A percentile compares a stretch with the other conserved stretches of the same genome.
Conservation (phyloP, 192 early-diverging fungal genomes). For the Dissophora ornata region DNA sequence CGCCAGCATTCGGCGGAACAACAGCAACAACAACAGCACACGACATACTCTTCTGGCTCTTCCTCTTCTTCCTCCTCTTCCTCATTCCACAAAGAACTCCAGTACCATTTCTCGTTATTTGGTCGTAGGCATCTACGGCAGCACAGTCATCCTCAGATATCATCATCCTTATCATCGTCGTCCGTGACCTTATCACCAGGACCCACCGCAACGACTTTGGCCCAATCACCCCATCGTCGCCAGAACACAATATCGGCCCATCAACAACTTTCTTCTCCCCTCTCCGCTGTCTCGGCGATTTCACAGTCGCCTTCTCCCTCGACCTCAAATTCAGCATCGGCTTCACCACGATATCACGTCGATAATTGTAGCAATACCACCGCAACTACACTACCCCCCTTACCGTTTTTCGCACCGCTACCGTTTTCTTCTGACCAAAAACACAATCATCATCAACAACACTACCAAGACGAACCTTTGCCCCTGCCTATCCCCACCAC, state of each 20-base stretch:
- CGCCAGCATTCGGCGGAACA: constrained; percentile 12
- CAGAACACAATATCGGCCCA: not conserved
- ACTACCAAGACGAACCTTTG: too few relatives aligned
- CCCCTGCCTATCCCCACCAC: too few relatives aligned
- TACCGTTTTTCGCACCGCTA: constrained; percentile 17
- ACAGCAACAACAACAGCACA: not conserved
- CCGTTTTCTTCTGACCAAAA: constrained; percentile 4
- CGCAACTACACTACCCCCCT: constrained; percentile 21
- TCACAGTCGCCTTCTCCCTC: not conserved
- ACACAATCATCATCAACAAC: too few relatives aligned
- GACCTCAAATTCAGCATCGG: not conserved
- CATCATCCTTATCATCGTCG: too few relatives aligned
- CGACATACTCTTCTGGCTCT: not conserved
- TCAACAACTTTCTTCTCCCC: too few relatives aligned
- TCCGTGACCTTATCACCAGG: not conserved
- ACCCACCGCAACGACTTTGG: constrained; percentile 15
- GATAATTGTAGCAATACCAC: constrained; percentile 14
- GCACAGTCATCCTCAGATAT: constrained; percentile 17
- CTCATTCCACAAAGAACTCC: not conserved
- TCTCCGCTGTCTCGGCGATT: too few relatives aligned
- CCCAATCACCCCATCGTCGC: constrained; percentile 17
- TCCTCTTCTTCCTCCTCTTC: not conserved
- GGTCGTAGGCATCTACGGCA: constrained; percentile 5
- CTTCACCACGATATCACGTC: constrained; percentile 17
- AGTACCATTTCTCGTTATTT: constrained; percentile 7